Conservation (phyloP, 768 basidiomycete species). For the Agrocybe chaxingu region DNA sequence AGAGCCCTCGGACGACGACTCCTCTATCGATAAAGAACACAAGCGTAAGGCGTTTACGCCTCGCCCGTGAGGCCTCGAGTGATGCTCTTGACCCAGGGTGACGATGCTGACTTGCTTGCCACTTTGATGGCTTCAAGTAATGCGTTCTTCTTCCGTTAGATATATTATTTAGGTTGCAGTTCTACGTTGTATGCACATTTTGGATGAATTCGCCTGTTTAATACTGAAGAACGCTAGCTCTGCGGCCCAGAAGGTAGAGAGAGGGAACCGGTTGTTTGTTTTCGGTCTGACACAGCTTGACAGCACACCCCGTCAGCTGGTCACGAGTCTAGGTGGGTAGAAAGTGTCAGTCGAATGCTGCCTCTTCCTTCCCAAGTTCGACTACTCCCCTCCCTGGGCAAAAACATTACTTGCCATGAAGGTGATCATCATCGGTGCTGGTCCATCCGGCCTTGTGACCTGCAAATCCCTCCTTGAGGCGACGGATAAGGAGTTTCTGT, state of each 20-base stretch:
- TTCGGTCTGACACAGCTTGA: neutral
- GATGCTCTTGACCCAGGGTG: constrained; percentile 13
- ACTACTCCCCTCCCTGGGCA: neutral
- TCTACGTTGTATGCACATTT: neutral
- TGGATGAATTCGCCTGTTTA: no score
- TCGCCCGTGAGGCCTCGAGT: constrained; percentile 7
- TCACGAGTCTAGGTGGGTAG: neutral
- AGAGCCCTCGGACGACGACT: constrained; percentile 34
- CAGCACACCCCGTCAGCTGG: no score
- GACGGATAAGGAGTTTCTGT: constrained; percentile 32
- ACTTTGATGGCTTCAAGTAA: neutral
- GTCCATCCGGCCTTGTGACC: constrained; percentile 46
- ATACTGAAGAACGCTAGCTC: no score
- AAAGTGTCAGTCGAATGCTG: neutral
- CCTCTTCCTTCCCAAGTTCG: neutral
- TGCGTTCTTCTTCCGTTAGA: constrained; percentile 3
- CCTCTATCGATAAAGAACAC: constrained; percentile 8
- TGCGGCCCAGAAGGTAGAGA: no score
- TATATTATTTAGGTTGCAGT: neutral
- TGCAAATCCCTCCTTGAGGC: constrained; percentile 47
- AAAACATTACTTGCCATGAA: constrained; percentile 20
- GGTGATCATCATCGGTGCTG: constrained; percentile 40
- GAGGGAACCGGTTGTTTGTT: neutral
- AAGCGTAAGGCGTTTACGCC: constrained; percentile 7
- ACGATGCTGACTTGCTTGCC: neutral